Evolutionary conservation across 352 stramenopile genomes (phyloP).

Genomic region (Blastocystis sp.): DNA sequence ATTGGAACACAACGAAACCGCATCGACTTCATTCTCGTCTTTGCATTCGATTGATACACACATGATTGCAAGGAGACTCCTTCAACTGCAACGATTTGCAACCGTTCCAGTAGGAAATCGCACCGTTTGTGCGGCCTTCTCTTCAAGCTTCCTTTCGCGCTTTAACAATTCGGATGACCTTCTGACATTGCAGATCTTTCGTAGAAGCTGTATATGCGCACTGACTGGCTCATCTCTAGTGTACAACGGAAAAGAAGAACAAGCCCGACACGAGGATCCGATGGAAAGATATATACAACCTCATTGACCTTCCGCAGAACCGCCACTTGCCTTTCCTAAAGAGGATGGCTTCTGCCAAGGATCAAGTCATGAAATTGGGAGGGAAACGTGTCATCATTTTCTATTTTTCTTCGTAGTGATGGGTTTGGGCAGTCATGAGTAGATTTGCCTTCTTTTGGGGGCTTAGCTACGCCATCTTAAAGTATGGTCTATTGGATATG

Average conservation of each 20-base stretch:
- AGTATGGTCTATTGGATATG: slow-evolving; percentile 42
- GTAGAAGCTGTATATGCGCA: too few species aligned
- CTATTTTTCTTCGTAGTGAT: neutral
- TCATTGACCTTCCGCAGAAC: slow-evolving; percentile 54
- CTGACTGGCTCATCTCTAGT: neutral
- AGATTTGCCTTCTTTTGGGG: slow-evolving; percentile 48
- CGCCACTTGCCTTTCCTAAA: slow-evolving; percentile 21
- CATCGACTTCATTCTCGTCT: neutral
- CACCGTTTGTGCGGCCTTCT: too few species aligned
- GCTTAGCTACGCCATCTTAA: slow-evolving; percentile 22
- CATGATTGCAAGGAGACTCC: neutral
- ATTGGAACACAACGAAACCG: neutral
- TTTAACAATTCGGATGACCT: too few species aligned
- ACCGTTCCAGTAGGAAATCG: neutral
- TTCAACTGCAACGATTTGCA: neutral
- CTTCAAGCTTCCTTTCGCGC: neutral
- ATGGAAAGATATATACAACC: slow-evolving; percentile 53
- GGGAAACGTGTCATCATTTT: slow-evolving; percentile 43
- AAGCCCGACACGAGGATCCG: slow-evolving; percentile 10
- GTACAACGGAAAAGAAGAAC: neutral
- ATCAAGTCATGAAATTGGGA: slow-evolving; percentile 48
- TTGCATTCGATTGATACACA: neutral
- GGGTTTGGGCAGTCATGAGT: neutral
- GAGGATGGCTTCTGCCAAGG: slow-evolving; percentile 10
- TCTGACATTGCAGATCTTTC: too few species aligned